A percentile compares a stretch with the other conserved stretches of the same genome.
phyloP scores from a whole-genome alignment of 176 grass and related monocot genomes.

The Avena atlantica region DNA sequence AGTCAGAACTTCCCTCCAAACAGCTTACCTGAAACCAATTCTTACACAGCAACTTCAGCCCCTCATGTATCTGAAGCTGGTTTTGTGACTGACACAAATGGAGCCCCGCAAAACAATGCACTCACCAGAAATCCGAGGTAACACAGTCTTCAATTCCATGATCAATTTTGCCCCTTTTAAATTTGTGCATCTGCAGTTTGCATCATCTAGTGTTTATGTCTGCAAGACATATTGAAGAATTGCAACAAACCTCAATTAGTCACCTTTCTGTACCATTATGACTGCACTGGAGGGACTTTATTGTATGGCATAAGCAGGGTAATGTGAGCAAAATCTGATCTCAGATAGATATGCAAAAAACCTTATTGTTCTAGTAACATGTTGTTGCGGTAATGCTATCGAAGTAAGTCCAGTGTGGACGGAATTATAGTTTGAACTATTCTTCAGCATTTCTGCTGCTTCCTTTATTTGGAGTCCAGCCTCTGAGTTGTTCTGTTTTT shows the following conservation, averaged over 20 bases:
- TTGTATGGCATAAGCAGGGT: background rate
- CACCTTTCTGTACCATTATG: conserved; percentile 4
- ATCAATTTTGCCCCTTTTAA: background rate
- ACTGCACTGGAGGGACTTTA: background rate
- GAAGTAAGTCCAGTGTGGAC: background rate
- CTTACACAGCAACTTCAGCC: conserved; percentile 48
- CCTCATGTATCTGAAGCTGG: conserved; percentile 40
- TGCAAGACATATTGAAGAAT: conserved; percentile 1
- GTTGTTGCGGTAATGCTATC: background rate
- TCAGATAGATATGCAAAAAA: background rate
- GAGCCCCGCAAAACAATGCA: conserved; percentile 40
- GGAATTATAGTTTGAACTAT: conserved; percentile 18
- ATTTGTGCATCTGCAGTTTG: background rate
- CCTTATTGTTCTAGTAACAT: conserved; percentile 12
- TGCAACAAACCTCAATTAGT: conserved; percentile 2
- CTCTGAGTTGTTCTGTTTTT: conserved; percentile 14
- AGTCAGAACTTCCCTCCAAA: conserved; percentile 57
- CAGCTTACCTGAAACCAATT: conserved; percentile 58
- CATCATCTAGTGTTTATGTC: conserved; percentile 15
- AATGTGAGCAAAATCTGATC: conserved; percentile 14
- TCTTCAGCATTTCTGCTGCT: background rate
- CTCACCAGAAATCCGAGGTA: conserved; percentile 65
- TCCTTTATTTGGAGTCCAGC: background rate
- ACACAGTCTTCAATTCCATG: conserved; percentile 28
- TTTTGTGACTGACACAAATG: conserved; percentile 35